Evolutionary conservation across 768 basidiomycete genomes (phyloP).

Genomic region (Tricholoma flavovirens): DNA sequence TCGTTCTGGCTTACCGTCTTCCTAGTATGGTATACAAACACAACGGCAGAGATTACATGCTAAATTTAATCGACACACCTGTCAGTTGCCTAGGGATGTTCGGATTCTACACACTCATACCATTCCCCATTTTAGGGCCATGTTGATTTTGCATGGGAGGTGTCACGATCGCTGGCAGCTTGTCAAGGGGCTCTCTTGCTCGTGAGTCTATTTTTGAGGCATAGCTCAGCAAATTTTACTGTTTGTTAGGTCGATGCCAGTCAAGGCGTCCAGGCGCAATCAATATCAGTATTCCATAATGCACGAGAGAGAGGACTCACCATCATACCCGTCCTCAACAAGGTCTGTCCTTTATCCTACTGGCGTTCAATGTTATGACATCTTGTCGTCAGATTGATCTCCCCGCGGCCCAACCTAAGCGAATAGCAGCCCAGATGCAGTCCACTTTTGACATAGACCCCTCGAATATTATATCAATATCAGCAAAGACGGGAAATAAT

Average conservation of each 20-base stretch:
- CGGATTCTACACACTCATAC: neutral
- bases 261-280: conserved; percentile 97
- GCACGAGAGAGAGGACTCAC: conserved; percentile 76
- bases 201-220: conserved; percentile 23
- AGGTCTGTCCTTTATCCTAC: conserved; percentile 39
- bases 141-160: conserved; percentile 98
- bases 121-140: conserved; percentile 55
- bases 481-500: conserved; percentile 89
- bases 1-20: conserved; percentile 2
- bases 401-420: conserved; percentile 79
- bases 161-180: conserved; percentile 85
- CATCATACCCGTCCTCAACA: conserved; percentile 91
- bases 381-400: conserved; percentile 69
- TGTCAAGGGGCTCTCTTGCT: conserved; percentile 83
- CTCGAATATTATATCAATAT: conserved; percentile 69
- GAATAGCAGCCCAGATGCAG: conserved; percentile 75
- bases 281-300: conserved; percentile 89
- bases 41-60: conserved; percentile 54
- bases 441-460: conserved; percentile 79
- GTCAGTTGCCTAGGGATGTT: conserved; percentile 31
- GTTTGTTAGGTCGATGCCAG: conserved; percentile 85
- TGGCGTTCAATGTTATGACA: conserved; percentile 4
- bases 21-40: conserved; percentile 72
- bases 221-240: no score
- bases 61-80: conserved; percentile 97